Base-by-base conservation (phyloP, 495 filamentous ascomycete species). In the Podospora didyma region DNA sequence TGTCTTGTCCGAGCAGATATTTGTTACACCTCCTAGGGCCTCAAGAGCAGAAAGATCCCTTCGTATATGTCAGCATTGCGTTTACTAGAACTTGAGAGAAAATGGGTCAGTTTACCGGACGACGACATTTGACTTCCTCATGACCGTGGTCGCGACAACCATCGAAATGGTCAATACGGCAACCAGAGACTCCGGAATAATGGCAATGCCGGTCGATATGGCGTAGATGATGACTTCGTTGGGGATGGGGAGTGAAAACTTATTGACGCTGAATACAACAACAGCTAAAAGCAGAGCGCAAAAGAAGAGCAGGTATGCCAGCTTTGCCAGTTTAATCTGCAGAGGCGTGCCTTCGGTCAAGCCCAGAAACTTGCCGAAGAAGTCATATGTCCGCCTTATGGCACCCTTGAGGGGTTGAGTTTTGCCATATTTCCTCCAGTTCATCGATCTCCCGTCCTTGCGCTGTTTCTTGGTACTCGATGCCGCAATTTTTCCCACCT, bases 1-100 rank as follows among this genome's bases (percentile, higher is more conserved):
- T 2, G 89, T 94, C 66, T 94, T 94, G 69, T 94, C 89, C 9
- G 89, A 92, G 69, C 89, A 94, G 60, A 94, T 93, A 62, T 92
- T 92, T 52, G 88, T 92, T 35, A 93, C 87, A 37, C 89, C 89
- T 12, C 89, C 90, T 14, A 94, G 82, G 1, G 89, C 89, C 68
- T 94, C 89, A 19, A 94, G 79, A 9, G 89, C 89, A 51, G 86
- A 86, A 21, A 92, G 75, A 60, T 89, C 74, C 55, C 49, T 65
- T 45, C n/a, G n/a, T n/a, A n/a, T n/a, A n/a, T n/a, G n/a, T n/a
- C n/a, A n/a, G n/a, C n/a, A n/a, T n/a, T n/a, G n/a, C n/a, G n/a
- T n/a, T n/a, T n/a, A n/a, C n/a, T n/a, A n/a, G n/a, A n/a, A n/a
- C n/a, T n/a, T n/a, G n/a, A n/a, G n/a, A n/a, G n/a, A n/a, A n/a